These are phyloP conservation scores for Imleria badia DNA, from an alignment of 768 basidiomycete species.

Conservation along the genomic window DNA sequence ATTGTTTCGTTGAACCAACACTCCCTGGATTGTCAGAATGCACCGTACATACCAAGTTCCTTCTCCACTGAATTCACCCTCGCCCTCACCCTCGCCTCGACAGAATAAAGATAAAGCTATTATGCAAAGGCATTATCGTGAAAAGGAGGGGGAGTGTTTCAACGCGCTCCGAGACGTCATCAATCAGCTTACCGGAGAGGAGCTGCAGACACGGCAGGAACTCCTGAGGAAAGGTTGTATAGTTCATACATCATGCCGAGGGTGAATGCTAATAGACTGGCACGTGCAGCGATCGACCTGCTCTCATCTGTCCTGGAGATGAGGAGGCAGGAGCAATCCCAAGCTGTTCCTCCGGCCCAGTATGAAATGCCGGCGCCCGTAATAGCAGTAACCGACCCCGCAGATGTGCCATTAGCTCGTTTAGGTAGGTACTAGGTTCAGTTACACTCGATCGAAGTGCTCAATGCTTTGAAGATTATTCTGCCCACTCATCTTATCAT, in stretches of 20 bases:
- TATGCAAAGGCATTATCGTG: slow-evolving; percentile 22
- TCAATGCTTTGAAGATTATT: slow-evolving; percentile 5
- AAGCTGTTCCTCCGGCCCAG: not conserved
- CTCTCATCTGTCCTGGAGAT: not conserved
- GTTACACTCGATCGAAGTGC: not conserved
- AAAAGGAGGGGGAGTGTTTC: slow-evolving; percentile 21
- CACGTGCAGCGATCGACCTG: slow-evolving; percentile 5
- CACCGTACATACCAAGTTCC: not conserved
- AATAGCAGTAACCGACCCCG: not conserved
- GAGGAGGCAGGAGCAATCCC: not conserved
- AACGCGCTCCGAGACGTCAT: slow-evolving; percentile 14
- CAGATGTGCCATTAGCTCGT: not conserved
- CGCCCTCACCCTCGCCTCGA: not conserved
- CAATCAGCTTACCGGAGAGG: slow-evolving; percentile 17
- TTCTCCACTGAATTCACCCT: not conserved
- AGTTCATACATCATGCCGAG: not conserved
- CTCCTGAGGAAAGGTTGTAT: slow-evolving; percentile 22
- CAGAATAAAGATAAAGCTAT: slow-evolving; percentile 19
- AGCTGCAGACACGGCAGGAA: slow-evolving; percentile 19
- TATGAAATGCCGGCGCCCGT: not conserved
- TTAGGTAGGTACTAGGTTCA: not conserved
- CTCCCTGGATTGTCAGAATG: not conserved
- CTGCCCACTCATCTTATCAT: not conserved
- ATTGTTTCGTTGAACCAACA: not conserved
- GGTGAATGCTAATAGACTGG: not conserved